Percentiles rank a stretch among this genome's conserved stretches.
Evolutionary conservation across 192 early-diverging fungal species (phyloP).

Genomic region (Dimargaris verticillata): DNA sequence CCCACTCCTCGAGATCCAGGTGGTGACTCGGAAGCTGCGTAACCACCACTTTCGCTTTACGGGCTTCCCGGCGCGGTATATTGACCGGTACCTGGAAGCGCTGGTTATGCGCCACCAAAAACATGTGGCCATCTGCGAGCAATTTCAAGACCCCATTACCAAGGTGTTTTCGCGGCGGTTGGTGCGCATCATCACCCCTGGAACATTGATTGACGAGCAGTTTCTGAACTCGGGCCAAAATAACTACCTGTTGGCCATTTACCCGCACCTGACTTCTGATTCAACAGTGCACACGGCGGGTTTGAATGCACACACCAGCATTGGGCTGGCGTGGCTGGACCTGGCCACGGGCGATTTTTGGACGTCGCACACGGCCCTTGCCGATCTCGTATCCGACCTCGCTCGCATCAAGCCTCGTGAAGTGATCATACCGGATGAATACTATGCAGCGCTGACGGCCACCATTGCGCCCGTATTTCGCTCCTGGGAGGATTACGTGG

Average conservation of each 20-base stretch:
- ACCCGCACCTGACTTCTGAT: slow-evolving; percentile 6
- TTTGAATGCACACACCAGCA: background rate
- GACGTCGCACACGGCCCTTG: slow-evolving; percentile 33
- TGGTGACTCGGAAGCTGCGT: slow-evolving; percentile 46
- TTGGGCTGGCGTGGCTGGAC: slow-evolving; percentile 83
- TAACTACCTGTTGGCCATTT: slow-evolving; percentile 58
- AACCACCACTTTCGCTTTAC: slow-evolving; percentile 37
- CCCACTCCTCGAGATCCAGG: slow-evolving; percentile 45
- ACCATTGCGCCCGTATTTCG: background rate
- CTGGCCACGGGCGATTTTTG: slow-evolving; percentile 80
- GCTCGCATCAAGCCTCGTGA: slow-evolving; percentile 74
- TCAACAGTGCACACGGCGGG: background rate
- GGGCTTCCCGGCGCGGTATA: slow-evolving; percentile 46
- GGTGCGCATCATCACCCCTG: slow-evolving; percentile 68
- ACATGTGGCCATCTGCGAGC: slow-evolving; percentile 56
- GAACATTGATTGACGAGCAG: slow-evolving; percentile 66
- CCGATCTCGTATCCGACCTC: slow-evolving; percentile 43
- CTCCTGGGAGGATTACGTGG: background rate
- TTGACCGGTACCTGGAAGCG: slow-evolving; percentile 47
- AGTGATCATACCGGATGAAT: slow-evolving; percentile 33
- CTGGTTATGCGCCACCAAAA: slow-evolving; percentile 38
- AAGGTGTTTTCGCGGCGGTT: slow-evolving; percentile 45
- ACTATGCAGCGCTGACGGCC: background rate
- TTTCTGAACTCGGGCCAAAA: slow-evolving; percentile 45
- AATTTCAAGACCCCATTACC: slow-evolving; percentile 31